Conservation (phyloP, 2,329 filamentous ascomycete genomes). For the Dendryphion nanum region DNA sequence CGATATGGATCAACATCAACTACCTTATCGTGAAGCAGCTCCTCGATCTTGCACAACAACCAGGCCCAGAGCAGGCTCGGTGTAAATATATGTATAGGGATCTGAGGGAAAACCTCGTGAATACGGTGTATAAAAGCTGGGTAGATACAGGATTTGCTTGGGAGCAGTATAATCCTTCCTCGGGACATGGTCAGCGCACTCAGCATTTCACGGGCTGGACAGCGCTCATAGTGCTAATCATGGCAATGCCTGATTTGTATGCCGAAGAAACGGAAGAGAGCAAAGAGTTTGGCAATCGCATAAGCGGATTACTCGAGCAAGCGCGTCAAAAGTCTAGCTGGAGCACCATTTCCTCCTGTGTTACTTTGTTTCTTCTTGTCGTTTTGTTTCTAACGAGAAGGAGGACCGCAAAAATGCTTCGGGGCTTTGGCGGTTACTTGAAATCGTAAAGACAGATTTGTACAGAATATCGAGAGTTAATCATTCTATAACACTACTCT, state of each 20-base stretch:
- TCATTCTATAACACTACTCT: too few relatives aligned
- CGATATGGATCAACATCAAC: slow-evolving; percentile 94
- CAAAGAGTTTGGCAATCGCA: too few relatives aligned
- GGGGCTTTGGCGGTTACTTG: too few relatives aligned
- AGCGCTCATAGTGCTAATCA: background rate
- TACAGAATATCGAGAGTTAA: too few relatives aligned
- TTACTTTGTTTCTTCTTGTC: too few relatives aligned
- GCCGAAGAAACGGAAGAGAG: too few relatives aligned
- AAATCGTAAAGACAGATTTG: too few relatives aligned
- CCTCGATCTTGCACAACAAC: background rate
- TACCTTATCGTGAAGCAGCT: slow-evolving; percentile 78
- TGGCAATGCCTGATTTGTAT: background rate
- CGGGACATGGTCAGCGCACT: background rate
- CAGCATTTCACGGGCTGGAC: slow-evolving; percentile 2
- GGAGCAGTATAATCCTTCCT: slow-evolving; percentile 1
- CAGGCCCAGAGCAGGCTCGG: background rate
- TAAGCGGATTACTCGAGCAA: too few relatives aligned
- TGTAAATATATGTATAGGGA: background rate
- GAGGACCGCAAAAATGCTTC: too few relatives aligned
- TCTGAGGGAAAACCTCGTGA: slow-evolving; percentile 1
- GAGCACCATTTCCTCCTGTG: too few relatives aligned
- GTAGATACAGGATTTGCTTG: background rate
- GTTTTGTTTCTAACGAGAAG: too few relatives aligned
- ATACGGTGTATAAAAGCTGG: slow-evolving; percentile 1
- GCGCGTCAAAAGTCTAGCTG: too few relatives aligned